A percentile compares a stretch with the other conserved stretches of the same genome.
phyloP scores from a whole-genome alignment of 768 basidiomycete genomes.

The Dictyophora rubrovolvata region DNA sequence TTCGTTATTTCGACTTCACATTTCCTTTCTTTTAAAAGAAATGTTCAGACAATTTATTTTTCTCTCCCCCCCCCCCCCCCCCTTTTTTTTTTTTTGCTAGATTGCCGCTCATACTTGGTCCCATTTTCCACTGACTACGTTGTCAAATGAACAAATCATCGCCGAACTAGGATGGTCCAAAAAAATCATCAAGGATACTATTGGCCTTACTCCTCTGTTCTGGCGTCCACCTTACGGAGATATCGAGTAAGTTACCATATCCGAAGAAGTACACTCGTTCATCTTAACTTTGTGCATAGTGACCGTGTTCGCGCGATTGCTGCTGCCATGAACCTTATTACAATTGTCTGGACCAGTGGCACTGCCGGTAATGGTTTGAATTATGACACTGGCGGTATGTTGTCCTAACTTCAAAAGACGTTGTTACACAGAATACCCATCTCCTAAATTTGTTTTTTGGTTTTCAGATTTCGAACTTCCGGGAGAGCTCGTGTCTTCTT shows the following conservation, averaged over 20 bases:
- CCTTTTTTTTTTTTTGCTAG: not conserved
- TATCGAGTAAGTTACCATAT: conserved; percentile 41
- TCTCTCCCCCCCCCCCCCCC: no score
- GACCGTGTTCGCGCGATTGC: conserved; percentile 82
- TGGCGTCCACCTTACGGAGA: conserved; percentile 81
- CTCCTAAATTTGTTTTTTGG: conserved; percentile 6
- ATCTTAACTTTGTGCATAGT: conserved; percentile 25
- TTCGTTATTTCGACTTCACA: no score
- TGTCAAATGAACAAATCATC: conserved; percentile 71
- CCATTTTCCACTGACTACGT: conserved; percentile 61
- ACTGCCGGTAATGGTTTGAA: conserved; percentile 40
- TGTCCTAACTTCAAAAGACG: conserved; percentile 7
- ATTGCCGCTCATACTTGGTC: conserved; percentile 67
- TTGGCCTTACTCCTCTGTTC: conserved; percentile 67
- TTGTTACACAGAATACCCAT: not conserved
- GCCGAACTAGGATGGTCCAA: conserved; percentile 84
- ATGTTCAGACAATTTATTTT: no score
- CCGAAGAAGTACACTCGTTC: conserved; percentile 6
- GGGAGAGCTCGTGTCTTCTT: conserved; percentile 45
- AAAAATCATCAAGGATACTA: conserved; percentile 74
- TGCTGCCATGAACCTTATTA: conserved; percentile 69
- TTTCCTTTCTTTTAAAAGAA: no score
- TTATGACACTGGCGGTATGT: conserved; percentile 60
- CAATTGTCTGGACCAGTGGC: conserved; percentile 73
- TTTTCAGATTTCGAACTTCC: conserved; percentile 69